Conservation (phyloP, 1,284 basidiomycete genomes). For the Boletus subluridellus region DNA sequence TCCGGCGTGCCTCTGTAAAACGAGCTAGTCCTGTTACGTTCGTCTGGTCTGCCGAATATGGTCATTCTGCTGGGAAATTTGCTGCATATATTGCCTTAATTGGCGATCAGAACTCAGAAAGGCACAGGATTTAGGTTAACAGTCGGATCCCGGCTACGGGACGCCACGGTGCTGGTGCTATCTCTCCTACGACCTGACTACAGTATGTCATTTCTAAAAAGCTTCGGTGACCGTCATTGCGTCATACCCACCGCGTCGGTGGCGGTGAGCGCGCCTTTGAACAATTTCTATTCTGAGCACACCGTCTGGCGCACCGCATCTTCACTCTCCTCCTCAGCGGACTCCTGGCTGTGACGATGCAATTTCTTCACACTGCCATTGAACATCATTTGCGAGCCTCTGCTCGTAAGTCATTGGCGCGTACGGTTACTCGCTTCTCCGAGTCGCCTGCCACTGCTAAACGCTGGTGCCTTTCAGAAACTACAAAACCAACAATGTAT, state of each 20-base stretch:
- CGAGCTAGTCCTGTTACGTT: constrained; percentile 4
- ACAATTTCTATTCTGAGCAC: constrained; percentile 15
- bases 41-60: neutral
- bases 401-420: constrained; percentile 20
- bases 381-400: constrained; percentile 16
- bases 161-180: constrained; percentile 4
- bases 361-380: constrained; percentile 33
- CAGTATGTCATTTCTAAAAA: constrained; percentile 7
- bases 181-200: constrained; percentile 6
- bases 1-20: constrained; percentile 13
- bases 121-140: constrained; percentile 27
- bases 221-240: constrained; percentile 14
- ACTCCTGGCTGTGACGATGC: constrained; percentile 34
- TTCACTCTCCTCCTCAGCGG: constrained; percentile 28
- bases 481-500: constrained; percentile 37
- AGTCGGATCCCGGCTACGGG: constrained; percentile 23
- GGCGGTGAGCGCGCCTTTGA: constrained; percentile 30
- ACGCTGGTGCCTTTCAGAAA: constrained; percentile 20
- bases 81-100: neutral
- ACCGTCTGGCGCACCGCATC: constrained; percentile 28
- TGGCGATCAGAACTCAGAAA: constrained; percentile 2
- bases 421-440: constrained; percentile 34
- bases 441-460: constrained; percentile 27
- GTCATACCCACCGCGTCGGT: constrained; percentile 29
- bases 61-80: neutral